A percentile compares a stretch with the other conserved stretches of the same genome.
phyloP scores from a whole-genome alignment of 495 filamentous ascomycete species.

The Hypoxylon subgilvum region DNA sequence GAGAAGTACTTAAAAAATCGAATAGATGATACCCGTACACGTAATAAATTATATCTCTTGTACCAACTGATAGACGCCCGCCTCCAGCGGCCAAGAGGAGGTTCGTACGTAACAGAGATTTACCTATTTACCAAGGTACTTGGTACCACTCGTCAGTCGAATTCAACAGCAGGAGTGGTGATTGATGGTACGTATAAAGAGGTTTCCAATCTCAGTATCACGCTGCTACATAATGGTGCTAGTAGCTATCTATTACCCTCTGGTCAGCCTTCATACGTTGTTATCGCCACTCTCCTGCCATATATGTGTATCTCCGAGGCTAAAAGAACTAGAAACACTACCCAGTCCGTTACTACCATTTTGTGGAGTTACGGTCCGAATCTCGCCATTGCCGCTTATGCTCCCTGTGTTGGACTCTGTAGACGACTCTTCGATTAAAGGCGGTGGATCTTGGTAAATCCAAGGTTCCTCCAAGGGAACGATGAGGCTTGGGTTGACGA shows the following conservation, averaged over 20 bases:
- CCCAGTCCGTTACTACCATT: constrained; percentile 11
- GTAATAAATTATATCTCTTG: no score
- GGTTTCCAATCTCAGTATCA: constrained; percentile 25
- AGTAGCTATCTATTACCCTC: neutral
- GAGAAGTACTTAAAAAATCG: neutral
- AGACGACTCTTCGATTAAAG: constrained; percentile 35
- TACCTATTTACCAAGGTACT: neutral
- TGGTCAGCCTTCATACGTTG: constrained; percentile 39
- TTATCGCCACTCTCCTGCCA: constrained; percentile 54
- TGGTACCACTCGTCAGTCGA: neutral
- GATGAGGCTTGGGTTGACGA: constrained; percentile 77
- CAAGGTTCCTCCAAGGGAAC: constrained; percentile 62
- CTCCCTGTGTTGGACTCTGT: constrained; percentile 20
- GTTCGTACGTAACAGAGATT: no score
- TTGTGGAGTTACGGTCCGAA: constrained; percentile 1
- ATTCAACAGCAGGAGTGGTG: no score
- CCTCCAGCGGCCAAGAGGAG: no score
- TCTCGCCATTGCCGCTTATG: constrained; percentile 16
- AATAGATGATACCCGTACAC: no score
- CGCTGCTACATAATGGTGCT: neutral
- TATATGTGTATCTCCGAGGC: constrained; percentile 63
- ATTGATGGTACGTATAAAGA: neutral
- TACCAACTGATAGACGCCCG: no score
- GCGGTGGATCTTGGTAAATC: constrained; percentile 58
- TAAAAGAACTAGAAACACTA: constrained; percentile 52